Base-by-base conservation (phyloP, 768 basidiomycete species). In the Auricularia cornea region DNA sequence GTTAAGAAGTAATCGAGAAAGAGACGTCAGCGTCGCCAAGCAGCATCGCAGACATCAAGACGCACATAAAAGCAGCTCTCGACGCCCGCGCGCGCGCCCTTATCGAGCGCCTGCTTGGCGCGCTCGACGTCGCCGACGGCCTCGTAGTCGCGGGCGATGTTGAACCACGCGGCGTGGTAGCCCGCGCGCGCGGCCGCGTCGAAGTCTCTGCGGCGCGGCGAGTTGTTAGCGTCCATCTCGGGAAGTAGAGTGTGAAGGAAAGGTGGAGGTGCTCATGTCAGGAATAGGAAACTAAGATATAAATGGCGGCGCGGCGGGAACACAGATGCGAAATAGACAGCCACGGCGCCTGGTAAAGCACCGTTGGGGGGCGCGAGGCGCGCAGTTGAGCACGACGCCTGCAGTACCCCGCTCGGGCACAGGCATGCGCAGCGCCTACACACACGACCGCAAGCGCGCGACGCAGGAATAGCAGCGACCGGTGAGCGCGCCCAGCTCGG, bases 141-240 rank as follows among this genome's bases (percentile, higher is more conserved):
- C 76, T 98, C 95, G 70, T 98, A 97, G 65, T 96, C 95, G 20
- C 93, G 78, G 0, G 92, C 96, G 0, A 98, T 81, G 29, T 88
- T 82, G 76, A 94, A 97, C 95, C 96, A 98, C 0, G 92, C 92
- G n/a, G 82, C 76, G 3, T 80, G 76, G 66, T 85, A 89, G 0
- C 95, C 94, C 0, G 81, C 84, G 29, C 90, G 79, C 0, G 94
- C 95, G 2, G 92, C 86, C 1, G 79, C 76, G 71, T 98, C 95
- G 69, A 90, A 97, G 70, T 94, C 93, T 28, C 41, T n/a, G 40
- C 4, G 59, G n/a, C 3, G 63, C 41, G 59, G 38, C 26, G 52
- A 32, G 48, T 48, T 51, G 18, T 59, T 18, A 41, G 40, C 31
- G 40, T 28, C 52, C 14, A 20, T 11, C 14, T 31, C 26, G 44